phyloP scores from a whole-genome alignment of 1,139 yeast species.

The Protomyces arabidopsidicola region DNA sequence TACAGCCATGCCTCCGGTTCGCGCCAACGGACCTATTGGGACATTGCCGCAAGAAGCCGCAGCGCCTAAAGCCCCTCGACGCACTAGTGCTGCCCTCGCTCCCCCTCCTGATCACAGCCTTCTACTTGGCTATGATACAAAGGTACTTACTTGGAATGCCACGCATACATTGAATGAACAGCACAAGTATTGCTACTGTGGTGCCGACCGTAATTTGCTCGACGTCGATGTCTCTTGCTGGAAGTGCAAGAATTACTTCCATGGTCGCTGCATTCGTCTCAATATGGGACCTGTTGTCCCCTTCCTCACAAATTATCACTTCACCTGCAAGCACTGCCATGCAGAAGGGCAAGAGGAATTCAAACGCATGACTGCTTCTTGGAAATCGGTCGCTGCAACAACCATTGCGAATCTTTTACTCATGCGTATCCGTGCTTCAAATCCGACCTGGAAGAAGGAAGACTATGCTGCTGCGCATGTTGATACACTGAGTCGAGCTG shows the following conservation, averaged over 20 bases:
- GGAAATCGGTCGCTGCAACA: slow-evolving; percentile 29
- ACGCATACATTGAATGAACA: slow-evolving; percentile 28
- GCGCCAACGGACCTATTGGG: too few relatives aligned
- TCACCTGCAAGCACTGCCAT: slow-evolving; percentile 26
- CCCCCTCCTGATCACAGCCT: background rate
- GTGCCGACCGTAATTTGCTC: slow-evolving; percentile 28
- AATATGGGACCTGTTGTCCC: slow-evolving; percentile 27
- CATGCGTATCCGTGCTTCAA: slow-evolving; percentile 14
- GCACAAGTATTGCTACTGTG: slow-evolving; percentile 30
- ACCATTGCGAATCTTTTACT: slow-evolving; percentile 28
- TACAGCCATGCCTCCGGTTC: too few relatives aligned
- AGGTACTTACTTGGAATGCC: slow-evolving; percentile 24
- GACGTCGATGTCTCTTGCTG: slow-evolving; percentile 28
- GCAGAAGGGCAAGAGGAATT: slow-evolving; percentile 20
- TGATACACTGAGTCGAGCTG: slow-evolving; percentile 4
- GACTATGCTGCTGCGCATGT: slow-evolving; percentile 22
- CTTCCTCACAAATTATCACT: slow-evolving; percentile 28
- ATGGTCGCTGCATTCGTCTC: slow-evolving; percentile 27
- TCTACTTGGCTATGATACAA: slow-evolving; percentile 11
- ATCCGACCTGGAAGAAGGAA: slow-evolving; percentile 22
- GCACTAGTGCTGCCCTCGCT: background rate
- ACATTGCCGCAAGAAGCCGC: background rate
- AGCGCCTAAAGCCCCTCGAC: background rate
- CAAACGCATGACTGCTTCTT: slow-evolving; percentile 22
- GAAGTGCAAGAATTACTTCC: slow-evolving; percentile 28